phyloP scores from a whole-genome alignment of 2,329 filamentous ascomycete genomes.

The Hypomyces rosellus region DNA sequence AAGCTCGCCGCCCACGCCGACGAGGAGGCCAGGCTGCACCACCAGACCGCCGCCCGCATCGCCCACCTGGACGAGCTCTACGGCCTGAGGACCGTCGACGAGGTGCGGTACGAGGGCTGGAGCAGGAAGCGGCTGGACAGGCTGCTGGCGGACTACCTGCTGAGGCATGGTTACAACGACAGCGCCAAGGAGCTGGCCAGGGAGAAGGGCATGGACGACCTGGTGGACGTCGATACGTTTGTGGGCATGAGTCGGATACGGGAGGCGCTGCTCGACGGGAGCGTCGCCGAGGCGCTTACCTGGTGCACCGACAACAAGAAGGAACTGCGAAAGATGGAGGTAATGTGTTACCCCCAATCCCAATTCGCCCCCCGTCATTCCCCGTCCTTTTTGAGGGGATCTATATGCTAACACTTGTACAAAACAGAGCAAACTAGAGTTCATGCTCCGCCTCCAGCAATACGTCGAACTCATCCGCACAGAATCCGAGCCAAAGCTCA shows the following conservation, averaged over 20 bases:
- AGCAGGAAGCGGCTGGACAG: conserved; percentile 74
- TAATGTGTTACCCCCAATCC: conserved; percentile 31
- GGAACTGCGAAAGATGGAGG: conserved; percentile 79
- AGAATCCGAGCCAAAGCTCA: conserved; percentile 54
- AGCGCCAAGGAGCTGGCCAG: conserved; percentile 69
- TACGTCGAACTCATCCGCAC: conserved; percentile 84
- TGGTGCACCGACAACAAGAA: conserved; percentile 96
- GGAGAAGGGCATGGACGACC: conserved; percentile 67
- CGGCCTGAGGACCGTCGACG: conserved; percentile 70
- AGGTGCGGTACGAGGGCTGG: conserved; percentile 93
- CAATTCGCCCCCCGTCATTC: too few relatives aligned
- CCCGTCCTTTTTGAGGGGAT: not conserved
- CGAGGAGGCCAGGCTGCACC: conserved; percentile 72
- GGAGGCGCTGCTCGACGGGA: conserved; percentile 61
- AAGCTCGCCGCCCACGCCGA: conserved; percentile 73
- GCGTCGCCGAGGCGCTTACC: conserved; percentile 69
- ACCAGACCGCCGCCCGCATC: conserved; percentile 69
- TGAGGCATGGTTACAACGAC: conserved; percentile 74
- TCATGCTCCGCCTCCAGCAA: conserved; percentile 87
- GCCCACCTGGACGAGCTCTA: conserved; percentile 77
- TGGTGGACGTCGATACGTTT: conserved; percentile 88
- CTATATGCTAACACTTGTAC: too few relatives aligned
- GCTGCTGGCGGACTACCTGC: conserved; percentile 84
- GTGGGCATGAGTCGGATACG: conserved; percentile 73
- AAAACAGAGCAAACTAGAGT: conserved; percentile 74